Evolutionary conservation across 495 filamentous ascomycete genomes (phyloP), one percentile per base, ranked within the genome.

Genomic region (Aspergillus sparsus): DNA sequence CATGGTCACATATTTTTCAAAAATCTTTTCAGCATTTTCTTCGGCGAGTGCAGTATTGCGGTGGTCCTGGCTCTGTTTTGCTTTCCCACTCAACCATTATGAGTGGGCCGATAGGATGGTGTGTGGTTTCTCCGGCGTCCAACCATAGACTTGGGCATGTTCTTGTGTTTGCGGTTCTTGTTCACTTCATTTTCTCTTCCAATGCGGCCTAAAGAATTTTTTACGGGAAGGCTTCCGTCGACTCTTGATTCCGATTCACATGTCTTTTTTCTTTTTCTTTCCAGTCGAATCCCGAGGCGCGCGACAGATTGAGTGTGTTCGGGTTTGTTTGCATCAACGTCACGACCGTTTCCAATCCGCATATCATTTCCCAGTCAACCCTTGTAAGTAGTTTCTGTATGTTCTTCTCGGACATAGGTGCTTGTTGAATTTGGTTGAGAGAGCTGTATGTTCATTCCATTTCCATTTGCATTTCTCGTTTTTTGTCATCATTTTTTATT

Each of bases 91-190:
- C 66, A 61, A 60, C 65, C 65, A 64, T 65, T 66, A 71, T 69
- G 68, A 66, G 67, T 70, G 72, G 69, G 67, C 63, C 63, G 73
- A 71, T 63, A 68, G 73, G 67, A 68, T 72, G 68, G 73, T 64
- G 70, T 72, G 71, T 74, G 68, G 67, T 74, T 76, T 67, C 65
- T 75, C 66, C 64, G 75, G 75, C 75, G 75, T 78, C 75, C 71
- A 72, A 70, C 70, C 64, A 78, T 78, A 78, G 75, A 78, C 72
- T 66, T 71, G 75, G 75, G 75, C 75, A 78, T 78, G 74, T 77
- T 67, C 66, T 64, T 58, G 66, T 71, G 68, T 72, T 64, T 71
- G 57, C 56, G 46, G 57, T 62, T 66, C 52, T 51, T 49, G 44
- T 60, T 57, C 51, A 39, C 37, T 53, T 60, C 59, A 11, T 65